Percentiles rank a stretch among this genome's conserved stretches.
Conservation (phyloP, 2,329 filamentous ascomycete genomes). For the Hypoxylon sp. region DNA sequence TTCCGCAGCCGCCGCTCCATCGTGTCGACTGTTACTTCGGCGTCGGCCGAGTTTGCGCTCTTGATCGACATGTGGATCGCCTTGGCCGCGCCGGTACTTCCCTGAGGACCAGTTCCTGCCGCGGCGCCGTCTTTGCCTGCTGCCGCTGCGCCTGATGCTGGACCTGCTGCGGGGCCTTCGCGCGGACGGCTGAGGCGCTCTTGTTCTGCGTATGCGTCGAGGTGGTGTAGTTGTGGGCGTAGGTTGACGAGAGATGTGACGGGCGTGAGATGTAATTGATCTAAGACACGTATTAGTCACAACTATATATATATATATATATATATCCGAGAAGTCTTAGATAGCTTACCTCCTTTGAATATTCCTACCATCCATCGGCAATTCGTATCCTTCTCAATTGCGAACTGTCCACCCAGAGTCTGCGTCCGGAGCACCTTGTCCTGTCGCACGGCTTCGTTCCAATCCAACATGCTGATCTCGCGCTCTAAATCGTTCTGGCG, state of each 20-base stretch:
- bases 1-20: conserved; percentile 81
- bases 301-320: too few relatives aligned
- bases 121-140: conserved; percentile 56
- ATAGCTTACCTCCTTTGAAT: conserved; percentile 81
- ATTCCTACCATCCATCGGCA: conserved; percentile 86
- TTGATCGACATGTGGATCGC: conserved; percentile 88
- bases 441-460: conserved; percentile 76
- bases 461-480: conserved; percentile 70
- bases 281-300: conserved; percentile 59
- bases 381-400: conserved; percentile 77
- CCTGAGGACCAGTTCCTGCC: conserved; percentile 50
- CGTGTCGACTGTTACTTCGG: conserved; percentile 75
- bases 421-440: conserved; percentile 83
- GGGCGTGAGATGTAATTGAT: conserved; percentile 88
- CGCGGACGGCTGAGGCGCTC: conserved; percentile 66
- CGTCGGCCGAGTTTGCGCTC: conserved; percentile 75
- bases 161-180: conserved; percentile 54
- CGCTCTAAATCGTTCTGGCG: conserved; percentile 58
- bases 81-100: conserved; percentile 72
- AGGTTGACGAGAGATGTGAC: conserved; percentile 88
- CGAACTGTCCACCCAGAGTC: conserved; percentile 87
- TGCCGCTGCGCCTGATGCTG: conserved; percentile 15
- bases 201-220: conserved; percentile 86
- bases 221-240: conserved; percentile 91
- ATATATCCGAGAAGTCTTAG: neutral